A percentile compares a stretch with the other conserved stretches of the same genome.
phyloP scores from a whole-genome alignment of 2,329 filamentous ascomycete genomes.

The Talaromyces marneffei region DNA sequence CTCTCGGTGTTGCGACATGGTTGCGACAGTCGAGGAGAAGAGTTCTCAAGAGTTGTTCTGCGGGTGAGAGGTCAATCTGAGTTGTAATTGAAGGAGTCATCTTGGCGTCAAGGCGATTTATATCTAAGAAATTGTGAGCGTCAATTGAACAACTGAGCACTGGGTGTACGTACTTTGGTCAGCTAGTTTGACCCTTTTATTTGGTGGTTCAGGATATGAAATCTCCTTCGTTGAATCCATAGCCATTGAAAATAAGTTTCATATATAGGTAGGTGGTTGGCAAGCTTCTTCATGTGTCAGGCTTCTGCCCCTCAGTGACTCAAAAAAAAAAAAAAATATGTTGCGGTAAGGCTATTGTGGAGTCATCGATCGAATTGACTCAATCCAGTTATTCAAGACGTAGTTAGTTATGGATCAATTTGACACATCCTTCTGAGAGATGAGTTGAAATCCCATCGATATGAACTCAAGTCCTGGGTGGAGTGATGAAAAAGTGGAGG shows the following conservation, averaged over 20 bases:
- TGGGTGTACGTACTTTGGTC: neutral
- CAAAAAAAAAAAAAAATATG: neutral
- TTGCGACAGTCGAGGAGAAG: constrained; percentile 6
- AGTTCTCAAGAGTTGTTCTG: constrained; percentile 4
- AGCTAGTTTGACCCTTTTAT: constrained; percentile 2
- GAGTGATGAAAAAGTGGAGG: neutral
- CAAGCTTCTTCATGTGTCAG: neutral
- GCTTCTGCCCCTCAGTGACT: neutral
- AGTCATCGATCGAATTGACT: neutral
- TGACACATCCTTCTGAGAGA: neutral
- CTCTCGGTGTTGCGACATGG: neutral
- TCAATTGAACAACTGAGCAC: neutral
- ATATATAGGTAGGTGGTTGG: neutral
- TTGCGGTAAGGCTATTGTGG: neutral
- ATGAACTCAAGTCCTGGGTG: neutral
- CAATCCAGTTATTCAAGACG: neutral
- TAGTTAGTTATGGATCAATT: neutral
- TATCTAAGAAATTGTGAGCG: neutral
- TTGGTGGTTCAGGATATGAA: neutral
- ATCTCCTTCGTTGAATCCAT: neutral
- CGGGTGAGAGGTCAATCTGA: neutral
- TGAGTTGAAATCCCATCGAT: neutral
- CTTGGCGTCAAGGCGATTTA: neutral
- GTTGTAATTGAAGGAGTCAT: neutral
- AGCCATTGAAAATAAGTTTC: too few species aligned